phyloP scores from a whole-genome alignment of 257 asterid genomes.

The Gentiana macrophylla region DNA sequence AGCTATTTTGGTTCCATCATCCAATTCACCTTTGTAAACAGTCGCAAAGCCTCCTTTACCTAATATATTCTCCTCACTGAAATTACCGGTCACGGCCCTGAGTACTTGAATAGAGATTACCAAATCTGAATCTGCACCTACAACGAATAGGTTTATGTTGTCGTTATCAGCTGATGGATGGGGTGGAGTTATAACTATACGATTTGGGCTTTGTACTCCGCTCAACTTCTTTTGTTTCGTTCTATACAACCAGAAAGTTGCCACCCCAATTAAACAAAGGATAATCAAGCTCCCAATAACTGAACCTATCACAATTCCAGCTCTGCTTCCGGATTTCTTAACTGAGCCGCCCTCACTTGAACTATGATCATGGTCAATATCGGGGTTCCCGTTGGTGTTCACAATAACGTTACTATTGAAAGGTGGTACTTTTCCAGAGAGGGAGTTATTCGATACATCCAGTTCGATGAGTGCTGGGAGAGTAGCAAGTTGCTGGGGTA shows the following conservation, averaged over 20 bases:
- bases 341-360: conserved; percentile 16
- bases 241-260: conserved; percentile 57
- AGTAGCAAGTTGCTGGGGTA: conserved; percentile 52
- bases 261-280: conserved; percentile 46
- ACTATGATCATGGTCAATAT: conserved; percentile 47
- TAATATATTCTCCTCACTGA: conserved; percentile 53
- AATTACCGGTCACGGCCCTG: conserved; percentile 68
- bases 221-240: conserved; percentile 52
- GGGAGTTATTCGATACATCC: conserved; percentile 76
- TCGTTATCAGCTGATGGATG: conserved; percentile 77
- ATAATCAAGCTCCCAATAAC: conserved; percentile 45
- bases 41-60: conserved; percentile 93
- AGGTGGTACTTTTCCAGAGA: conserved; percentile 56
- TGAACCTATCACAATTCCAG: conserved; percentile 41
- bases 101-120: conserved; percentile 83
- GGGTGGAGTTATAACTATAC: conserved; percentile 69
- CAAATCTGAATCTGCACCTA: conserved; percentile 65
- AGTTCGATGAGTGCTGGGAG: conserved; percentile 44
- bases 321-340: conserved; percentile 28
- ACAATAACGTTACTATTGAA: conserved; percentile 43
- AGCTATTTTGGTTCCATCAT: conserved; percentile 88
- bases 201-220: conserved; percentile 78
- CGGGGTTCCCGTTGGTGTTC: conserved; percentile 60
- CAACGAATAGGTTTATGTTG: conserved; percentile 73
- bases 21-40: conserved; percentile 79